Evolutionary conservation across 1,139 yeast genomes (phyloP).

Genomic region (Diutina rugosa): DNA sequence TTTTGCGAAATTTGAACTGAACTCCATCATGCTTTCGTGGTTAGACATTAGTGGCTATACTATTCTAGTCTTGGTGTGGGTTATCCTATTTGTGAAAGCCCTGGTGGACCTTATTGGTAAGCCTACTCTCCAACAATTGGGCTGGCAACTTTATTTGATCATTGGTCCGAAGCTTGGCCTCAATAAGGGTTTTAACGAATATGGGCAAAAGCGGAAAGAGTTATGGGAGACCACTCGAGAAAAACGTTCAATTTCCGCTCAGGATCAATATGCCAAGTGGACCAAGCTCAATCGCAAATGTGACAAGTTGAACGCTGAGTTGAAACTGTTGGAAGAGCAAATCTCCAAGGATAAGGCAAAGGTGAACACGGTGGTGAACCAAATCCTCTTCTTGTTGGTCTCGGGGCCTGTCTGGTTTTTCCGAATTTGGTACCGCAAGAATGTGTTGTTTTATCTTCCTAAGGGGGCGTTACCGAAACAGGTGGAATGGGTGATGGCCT

Average conservation of each 20-base stretch:
- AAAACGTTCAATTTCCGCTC: constrained; percentile 62
- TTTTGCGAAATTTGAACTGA: neutral
- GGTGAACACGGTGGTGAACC: constrained; percentile 20
- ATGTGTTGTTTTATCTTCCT: constrained; percentile 51
- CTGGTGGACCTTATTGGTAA: constrained; percentile 22
- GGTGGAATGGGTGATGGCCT: constrained; percentile 43
- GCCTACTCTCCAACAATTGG: constrained; percentile 16
- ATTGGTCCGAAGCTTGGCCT: constrained; percentile 20
- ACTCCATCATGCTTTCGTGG: neutral
- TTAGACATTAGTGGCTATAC: constrained; percentile 3
- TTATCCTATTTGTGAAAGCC: constrained; percentile 20
- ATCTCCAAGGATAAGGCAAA: constrained; percentile 22
- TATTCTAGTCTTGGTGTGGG: constrained; percentile 12
- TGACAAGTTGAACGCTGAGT: constrained; percentile 44
- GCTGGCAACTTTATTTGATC: constrained; percentile 28
- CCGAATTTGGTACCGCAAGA: constrained; percentile 44
- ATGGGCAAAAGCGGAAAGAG: constrained; percentile 29
- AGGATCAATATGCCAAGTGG: constrained; percentile 93
- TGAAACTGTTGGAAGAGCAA: constrained; percentile 26
- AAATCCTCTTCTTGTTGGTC: constrained; percentile 16
- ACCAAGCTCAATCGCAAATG: constrained; percentile 73
- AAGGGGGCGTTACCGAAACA: constrained; percentile 41
- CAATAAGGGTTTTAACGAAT: constrained; percentile 15
- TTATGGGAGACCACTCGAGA: constrained; percentile 36
- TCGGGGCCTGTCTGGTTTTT: constrained; percentile 36